phyloP scores from a whole-genome alignment of 1,139 yeast genomes.

The Protomyces pachydermus region DNA sequence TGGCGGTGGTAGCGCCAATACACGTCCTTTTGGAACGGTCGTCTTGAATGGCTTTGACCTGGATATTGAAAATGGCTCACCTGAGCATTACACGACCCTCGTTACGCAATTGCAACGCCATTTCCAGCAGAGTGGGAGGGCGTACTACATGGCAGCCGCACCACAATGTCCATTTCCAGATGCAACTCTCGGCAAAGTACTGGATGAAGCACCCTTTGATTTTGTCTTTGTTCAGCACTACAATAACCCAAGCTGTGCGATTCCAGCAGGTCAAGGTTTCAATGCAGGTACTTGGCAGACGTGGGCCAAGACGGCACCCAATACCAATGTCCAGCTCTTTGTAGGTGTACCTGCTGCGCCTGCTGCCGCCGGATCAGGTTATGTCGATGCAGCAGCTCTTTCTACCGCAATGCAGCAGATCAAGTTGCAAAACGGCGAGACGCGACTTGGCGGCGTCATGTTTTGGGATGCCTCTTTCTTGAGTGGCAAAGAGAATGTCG shows the following conservation, averaged over 20 bases:
- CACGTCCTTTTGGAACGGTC: constrained; percentile 75
- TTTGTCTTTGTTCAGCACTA: constrained; percentile 58
- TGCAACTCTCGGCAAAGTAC: constrained; percentile 65
- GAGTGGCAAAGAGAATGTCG: background rate
- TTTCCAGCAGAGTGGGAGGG: constrained; percentile 46
- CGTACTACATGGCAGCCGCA: constrained; percentile 80
- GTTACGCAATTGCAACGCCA: constrained; percentile 51
- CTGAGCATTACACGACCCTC: constrained; percentile 52
- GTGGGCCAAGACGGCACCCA: constrained; percentile 64
- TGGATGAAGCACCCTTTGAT: constrained; percentile 62
- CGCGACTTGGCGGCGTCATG: constrained; percentile 21
- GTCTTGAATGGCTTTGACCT: constrained; percentile 67
- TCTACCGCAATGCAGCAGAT: background rate
- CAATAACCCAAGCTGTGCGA: constrained; percentile 4
- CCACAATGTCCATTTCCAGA: constrained; percentile 96
- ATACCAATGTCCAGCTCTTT: constrained; percentile 55
- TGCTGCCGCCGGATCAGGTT: constrained; percentile 49
- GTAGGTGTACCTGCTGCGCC: constrained; percentile 70
- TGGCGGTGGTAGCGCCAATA: constrained; percentile 58
- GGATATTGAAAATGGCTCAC: constrained; percentile 57
- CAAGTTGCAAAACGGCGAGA: background rate
- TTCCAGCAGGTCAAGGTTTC: constrained; percentile 42
- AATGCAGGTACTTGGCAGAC: constrained; percentile 83
- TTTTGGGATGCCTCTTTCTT: constrained; percentile 13
- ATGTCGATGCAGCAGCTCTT: background rate